A percentile compares a stretch with the other conserved stretches of the same genome.
phyloP scores from a whole-genome alignment of 2,329 filamentous ascomycete genomes.

The Cladophialophora bantiana region DNA sequence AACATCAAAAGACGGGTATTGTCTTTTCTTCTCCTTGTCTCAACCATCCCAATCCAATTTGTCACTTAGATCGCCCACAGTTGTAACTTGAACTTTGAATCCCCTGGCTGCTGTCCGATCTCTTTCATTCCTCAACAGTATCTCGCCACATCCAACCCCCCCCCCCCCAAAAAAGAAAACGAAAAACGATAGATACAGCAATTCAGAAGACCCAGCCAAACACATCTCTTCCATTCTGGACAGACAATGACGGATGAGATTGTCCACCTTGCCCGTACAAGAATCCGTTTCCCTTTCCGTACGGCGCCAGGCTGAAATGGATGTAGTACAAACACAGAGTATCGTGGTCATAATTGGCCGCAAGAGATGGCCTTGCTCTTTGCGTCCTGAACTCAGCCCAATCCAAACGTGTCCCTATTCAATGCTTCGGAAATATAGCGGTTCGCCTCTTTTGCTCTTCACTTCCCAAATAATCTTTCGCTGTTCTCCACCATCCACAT shows the following conservation, averaged over 20 bases:
- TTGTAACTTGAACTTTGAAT: not conserved
- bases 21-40: not conserved
- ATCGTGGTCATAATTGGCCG: constrained; percentile 18
- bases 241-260: constrained; percentile 7
- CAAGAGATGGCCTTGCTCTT: not conserved
- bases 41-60: not conserved
- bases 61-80: not conserved
- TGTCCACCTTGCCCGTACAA: constrained; percentile 5
- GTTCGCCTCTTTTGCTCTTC: constrained; percentile 7
- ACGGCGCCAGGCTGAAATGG: constrained; percentile 23
- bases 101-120: not conserved
- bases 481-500: constrained; percentile 94
- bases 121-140: not conserved
- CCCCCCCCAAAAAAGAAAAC: not conserved
- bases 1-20: no score
- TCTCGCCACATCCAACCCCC: not conserved
- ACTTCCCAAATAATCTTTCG: constrained; percentile 72
- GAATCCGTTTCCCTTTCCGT: constrained; percentile 7
- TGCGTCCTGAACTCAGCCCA: constrained; percentile 11
- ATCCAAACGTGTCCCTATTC: constrained; percentile 27
- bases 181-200: constrained; percentile 4
- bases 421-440: constrained; percentile 11
- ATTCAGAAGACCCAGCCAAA: constrained; percentile 17
- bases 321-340: constrained; percentile 11
- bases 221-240: constrained; percentile 7